Evolutionary conservation across 352 stramenopile species (phyloP).

Genomic region (Phytopythium oedochilum): DNA sequence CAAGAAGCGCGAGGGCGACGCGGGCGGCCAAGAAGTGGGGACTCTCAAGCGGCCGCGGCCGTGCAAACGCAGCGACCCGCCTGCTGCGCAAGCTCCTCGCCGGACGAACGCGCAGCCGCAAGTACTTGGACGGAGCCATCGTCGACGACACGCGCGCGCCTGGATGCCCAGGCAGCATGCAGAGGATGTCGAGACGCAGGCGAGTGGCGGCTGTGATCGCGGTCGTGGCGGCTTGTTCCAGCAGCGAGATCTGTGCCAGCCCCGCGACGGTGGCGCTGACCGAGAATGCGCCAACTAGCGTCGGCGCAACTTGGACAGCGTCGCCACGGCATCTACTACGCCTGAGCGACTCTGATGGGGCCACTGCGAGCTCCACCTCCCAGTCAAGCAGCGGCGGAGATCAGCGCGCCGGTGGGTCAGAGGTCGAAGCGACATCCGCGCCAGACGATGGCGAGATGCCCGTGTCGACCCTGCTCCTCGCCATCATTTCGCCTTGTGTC

Average conservation of each 20-base stretch:
- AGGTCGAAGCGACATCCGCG: background rate
- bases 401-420: background rate
- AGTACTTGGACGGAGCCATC: background rate
- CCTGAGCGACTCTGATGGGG: background rate
- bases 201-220: background rate
- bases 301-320: background rate
- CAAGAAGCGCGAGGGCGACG: background rate
- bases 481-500: constrained; percentile 1
- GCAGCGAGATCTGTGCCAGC: background rate
- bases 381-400: background rate
- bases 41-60: background rate
- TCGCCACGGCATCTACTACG: background rate
- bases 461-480: constrained; percentile 6
- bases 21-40: background rate
- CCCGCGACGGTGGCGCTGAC: background rate
- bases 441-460: background rate
- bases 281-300: background rate
- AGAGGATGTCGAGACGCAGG: background rate
- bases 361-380: background rate
- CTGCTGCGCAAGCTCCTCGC: background rate
- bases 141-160: background rate
- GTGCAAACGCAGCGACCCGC: background rate
- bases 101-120: background rate
- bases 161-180: background rate
- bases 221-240: background rate